Percentiles rank a stretch among this genome's conserved stretches.
phyloP scores from a whole-genome alignment of 23 red algal genomes.

The Gracilaria vermiculophylla region DNA sequence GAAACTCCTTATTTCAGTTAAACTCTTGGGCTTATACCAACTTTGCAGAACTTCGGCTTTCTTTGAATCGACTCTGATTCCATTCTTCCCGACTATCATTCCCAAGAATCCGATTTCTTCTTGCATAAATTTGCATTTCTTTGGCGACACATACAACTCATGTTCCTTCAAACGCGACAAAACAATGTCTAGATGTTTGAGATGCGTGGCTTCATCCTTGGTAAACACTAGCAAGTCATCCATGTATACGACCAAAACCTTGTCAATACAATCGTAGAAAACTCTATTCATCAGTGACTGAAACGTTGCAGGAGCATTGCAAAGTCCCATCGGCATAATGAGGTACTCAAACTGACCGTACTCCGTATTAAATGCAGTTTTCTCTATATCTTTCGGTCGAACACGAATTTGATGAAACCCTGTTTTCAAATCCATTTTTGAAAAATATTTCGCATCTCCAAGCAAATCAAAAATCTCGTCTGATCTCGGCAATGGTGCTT shows the following conservation, averaged over 20 bases:
- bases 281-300: background rate
- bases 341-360: constrained; percentile 23
- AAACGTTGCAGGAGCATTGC: background rate
- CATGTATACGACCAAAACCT: background rate
- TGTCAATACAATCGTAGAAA: background rate
- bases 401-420: constrained; percentile 9
- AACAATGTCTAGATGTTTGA: background rate
- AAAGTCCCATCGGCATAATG: background rate
- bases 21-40: background rate
- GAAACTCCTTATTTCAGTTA: constrained; percentile 23
- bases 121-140: constrained; percentile 17
- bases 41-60: constrained; percentile 4
- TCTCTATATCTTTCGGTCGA: background rate
- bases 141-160: constrained; percentile 2
- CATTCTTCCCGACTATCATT: background rate
- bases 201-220: background rate
- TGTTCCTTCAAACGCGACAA: background rate
- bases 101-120: constrained; percentile 6
- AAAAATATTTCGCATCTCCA: background rate
- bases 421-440: background rate
- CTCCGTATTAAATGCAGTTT: constrained; percentile 31
- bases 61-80: background rate
- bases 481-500: background rate
- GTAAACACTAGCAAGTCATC: constrained; percentile 17
- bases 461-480: constrained; percentile 21